A percentile compares a stretch with the other conserved stretches of the same genome.
phyloP scores from a whole-genome alignment of 768 basidiomycete species.

The Tubosaeta sp. region DNA sequence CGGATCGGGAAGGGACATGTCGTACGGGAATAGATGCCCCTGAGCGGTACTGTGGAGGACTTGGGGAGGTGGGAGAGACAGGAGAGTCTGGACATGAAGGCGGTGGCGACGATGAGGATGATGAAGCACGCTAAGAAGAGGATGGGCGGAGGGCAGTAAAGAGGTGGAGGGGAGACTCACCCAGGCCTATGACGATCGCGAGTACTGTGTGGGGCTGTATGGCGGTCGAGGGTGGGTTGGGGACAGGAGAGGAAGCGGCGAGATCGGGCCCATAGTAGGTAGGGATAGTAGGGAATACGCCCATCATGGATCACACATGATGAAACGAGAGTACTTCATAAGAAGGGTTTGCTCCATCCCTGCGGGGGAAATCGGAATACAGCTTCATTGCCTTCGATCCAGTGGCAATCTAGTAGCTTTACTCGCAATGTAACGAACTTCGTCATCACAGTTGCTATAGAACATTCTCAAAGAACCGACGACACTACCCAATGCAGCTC shows the following conservation, averaged over 20 bases:
- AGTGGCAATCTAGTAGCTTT: no score
- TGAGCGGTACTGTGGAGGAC: background rate
- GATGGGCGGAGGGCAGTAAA: background rate
- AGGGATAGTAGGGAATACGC: background rate
- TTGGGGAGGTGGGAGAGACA: background rate
- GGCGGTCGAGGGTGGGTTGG: background rate
- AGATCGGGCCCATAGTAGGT: background rate
- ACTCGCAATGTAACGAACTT: no score
- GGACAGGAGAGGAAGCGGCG: background rate
- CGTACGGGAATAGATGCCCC: background rate
- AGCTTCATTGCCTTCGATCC: background rate
- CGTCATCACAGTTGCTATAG: no score
- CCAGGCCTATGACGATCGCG: constrained; percentile 10
- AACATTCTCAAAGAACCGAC: no score
- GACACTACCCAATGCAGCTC: no score
- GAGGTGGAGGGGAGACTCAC: constrained; percentile 3
- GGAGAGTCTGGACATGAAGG: background rate
- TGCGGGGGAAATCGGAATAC: background rate
- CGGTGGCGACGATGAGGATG: constrained; percentile 4
- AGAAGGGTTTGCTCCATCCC: no score
- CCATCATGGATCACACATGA: background rate
- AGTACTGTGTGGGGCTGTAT: constrained; percentile 10
- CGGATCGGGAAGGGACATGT: background rate
- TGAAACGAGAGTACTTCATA: no score
- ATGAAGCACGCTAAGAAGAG: constrained; percentile 10